Conservation (phyloP, 2,329 filamentous ascomycete species). For the Colletotrichum tamarilloi region DNA sequence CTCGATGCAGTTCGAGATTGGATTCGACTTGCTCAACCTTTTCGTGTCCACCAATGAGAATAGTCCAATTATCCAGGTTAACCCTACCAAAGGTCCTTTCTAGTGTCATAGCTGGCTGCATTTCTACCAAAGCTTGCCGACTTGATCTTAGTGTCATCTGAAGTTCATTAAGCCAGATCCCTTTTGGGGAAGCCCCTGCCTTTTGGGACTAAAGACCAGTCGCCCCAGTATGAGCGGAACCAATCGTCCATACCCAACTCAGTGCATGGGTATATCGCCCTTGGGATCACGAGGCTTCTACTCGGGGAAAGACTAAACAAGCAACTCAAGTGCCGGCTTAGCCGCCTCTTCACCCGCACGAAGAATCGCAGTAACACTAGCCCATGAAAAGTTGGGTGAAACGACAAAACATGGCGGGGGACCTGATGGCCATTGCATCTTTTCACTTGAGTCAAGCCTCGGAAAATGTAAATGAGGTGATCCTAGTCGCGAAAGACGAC, state of each 20-base stretch:
- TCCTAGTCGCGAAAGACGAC: background rate
- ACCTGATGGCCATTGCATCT: background rate
- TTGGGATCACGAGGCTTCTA: background rate
- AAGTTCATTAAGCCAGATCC: background rate
- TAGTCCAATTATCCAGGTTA: background rate
- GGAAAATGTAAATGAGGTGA: background rate
- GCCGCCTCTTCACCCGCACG: background rate
- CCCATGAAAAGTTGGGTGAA: background rate
- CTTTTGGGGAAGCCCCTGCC: background rate
- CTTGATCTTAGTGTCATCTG: slow-evolving; percentile 15
- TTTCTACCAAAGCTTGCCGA: background rate
- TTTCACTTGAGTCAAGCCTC: background rate
- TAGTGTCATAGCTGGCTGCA: background rate
- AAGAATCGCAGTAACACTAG: background rate
- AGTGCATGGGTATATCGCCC: background rate
- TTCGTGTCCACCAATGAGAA: slow-evolving; percentile 5
- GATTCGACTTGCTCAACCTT: background rate
- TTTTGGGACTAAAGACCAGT: background rate
- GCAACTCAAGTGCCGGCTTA: background rate
- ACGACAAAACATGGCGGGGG: background rate
- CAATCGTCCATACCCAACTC: background rate
- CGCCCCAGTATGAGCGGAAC: background rate
- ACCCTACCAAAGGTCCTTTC: background rate
- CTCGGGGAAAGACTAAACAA: background rate
- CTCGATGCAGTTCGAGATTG: background rate